Evolutionary conservation across 2,329 filamentous ascomycete genomes (phyloP), one percentile per base, ranked within the genome.

Genomic region (Cryphonectria naterciae): DNA sequence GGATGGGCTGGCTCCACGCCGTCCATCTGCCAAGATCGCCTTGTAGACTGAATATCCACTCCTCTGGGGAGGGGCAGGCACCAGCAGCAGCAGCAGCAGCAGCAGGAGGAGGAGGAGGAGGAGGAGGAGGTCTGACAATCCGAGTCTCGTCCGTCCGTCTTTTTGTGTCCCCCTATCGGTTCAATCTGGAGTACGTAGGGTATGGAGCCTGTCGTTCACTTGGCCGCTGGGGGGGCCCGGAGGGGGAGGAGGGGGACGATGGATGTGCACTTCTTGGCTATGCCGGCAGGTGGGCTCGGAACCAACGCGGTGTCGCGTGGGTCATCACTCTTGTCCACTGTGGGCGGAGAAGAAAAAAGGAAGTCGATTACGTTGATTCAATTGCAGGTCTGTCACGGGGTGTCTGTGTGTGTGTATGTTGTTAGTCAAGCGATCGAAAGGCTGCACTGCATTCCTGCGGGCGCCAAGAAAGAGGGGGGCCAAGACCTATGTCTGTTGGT

Each of bases 191-290:
- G 46, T 49, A n/a, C 46, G 46, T n/a, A 49, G 1, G 46, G 10
- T 22, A 49, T 49, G 22, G 46, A 10, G 22, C 19, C 46, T 19
- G 46, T 22, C 46, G 22, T 11, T n/a, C 46, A 49, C 46, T n/a
- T 49, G 6, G 46, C 46, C 19, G 46, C 46, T 11, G 46, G 46
- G 46, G 46, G 46, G 46, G 22, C 46, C 17, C 7, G 22, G 46
- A n/a, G 22, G 46, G n/a, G 46, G 22, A 17, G 22, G 46, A 54
- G 62, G 68, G 69, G 56, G 56, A 68, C 66, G 65, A 52, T 17
- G 43, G 22, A 49, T 22, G 64, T 64, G 41, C 58, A 58, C 69
- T 71, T 71, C 69, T 71, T 71, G 69, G 69, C 69, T 49, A 19
- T 22, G 39, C 66, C 64, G 65, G 69, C 64, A 70, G 69, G 60